phyloP scores from a whole-genome alignment of 2,329 filamentous ascomycete genomes.

The Emergomyces pasteurianus region DNA sequence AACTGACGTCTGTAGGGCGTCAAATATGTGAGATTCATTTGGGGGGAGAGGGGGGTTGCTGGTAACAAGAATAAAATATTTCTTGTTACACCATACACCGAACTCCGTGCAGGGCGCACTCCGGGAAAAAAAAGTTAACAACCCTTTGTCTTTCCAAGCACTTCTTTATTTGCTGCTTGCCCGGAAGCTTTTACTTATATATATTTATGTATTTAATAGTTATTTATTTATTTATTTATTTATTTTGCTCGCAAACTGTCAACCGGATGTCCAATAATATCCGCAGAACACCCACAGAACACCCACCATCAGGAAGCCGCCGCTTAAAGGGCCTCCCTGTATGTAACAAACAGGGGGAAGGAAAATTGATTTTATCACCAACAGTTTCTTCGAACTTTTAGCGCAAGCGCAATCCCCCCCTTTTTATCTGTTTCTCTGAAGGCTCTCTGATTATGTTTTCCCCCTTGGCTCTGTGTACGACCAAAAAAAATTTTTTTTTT shows the following conservation, averaged over 20 bases:
- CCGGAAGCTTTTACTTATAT: too few relatives aligned
- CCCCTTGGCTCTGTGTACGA: too few relatives aligned
- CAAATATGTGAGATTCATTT: neutral
- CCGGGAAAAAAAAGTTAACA: too few relatives aligned
- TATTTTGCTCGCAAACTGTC: neutral
- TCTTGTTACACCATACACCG: neutral
- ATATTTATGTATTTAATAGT: neutral
- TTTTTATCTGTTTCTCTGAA: too few relatives aligned
- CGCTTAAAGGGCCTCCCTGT: neutral
- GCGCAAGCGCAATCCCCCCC: neutral
- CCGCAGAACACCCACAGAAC: neutral
- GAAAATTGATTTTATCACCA: neutral
- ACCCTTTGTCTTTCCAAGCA: too few relatives aligned
- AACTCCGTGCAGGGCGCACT: too few relatives aligned
- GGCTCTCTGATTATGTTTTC: too few relatives aligned
- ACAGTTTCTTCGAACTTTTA: neutral
- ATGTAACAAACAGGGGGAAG: neutral
- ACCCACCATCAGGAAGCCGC: neutral
- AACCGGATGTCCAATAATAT: neutral
- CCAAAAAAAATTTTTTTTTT: too few relatives aligned
- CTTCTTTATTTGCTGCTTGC: too few relatives aligned
- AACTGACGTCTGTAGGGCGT: neutral
- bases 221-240: too few relatives aligned
- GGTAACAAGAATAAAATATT: too few relatives aligned
- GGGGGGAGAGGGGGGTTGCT: too few relatives aligned